Base-by-base conservation (phyloP, 257 asterid species). In the Plantago elongata region DNA sequence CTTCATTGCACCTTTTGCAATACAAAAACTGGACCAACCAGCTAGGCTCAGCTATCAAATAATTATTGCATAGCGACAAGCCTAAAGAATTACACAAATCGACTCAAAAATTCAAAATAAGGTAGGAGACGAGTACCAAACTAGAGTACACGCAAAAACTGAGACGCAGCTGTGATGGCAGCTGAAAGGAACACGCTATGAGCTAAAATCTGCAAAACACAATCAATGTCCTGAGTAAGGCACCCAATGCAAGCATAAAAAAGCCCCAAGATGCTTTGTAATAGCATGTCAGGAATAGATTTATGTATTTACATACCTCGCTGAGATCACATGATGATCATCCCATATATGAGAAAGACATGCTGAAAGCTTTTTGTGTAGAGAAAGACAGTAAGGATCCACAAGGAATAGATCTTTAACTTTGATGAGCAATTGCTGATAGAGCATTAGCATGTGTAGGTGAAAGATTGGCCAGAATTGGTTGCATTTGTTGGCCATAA, bases 401-500 rank as follows among this genome's bases (percentile, higher is more conserved):
- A 5, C 56, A 2, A 51, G 58, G 69, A 62, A 30, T 66, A 57
- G 3, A n/a, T 40, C 40, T 27, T 52, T 72, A 93, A 74, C 88
- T 82, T 67, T 78, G 76, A n/a, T 97, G 92, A 37, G 93, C 78
- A 62, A 89, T 79, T 34, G 94, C 85, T 38, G 99, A 95, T 57
- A 93, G 77, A 22, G 99, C 99, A 71, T 83, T 87, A 55, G 95
- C 96, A 66, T 80, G 87, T 7, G 85, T 77, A 49, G 99, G 94
- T 30, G 97, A 72, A 61, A 93, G 95, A 71, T 71, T 87, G 76
- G 84, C 76, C 84, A 89, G 76, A 62, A 93, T 89, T 64, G 96
- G 95, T 72, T 87, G 99, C 84, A 93, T 83, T 74, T 89, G 97
- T 38, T 85, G 86, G 61, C 99, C 97, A 48, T 85, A 89, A 62